Percentiles rank a stretch among this genome's conserved stretches.
Conservation (phyloP, 2,329 filamentous ascomycete genomes). For the Zymoseptoria pseudotritici region DNA sequence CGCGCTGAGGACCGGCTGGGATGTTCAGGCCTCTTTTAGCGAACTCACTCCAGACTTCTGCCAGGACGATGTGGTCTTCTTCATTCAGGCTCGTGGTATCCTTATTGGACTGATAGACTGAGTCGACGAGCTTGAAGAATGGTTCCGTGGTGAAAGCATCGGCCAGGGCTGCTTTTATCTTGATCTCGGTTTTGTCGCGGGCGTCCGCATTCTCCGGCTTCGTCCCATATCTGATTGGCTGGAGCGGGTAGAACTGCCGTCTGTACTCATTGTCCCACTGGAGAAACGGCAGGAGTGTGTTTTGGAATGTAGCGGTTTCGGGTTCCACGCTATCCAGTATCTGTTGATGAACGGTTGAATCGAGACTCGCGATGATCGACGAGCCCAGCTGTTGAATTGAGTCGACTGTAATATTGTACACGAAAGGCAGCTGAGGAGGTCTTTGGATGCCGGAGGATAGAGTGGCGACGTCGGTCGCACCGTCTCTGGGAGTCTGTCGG, state of each 20-base stretch:
- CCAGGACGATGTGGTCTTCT: conserved; percentile 60
- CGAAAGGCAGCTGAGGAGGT: conserved; percentile 66
- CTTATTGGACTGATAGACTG: conserved; percentile 36
- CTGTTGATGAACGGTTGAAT: conserved; percentile 58
- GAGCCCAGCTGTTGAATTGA: conserved; percentile 60
- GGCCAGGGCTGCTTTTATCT: conserved; percentile 57
- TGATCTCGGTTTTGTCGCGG: conserved; percentile 37
- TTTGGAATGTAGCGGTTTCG: conserved; percentile 48
- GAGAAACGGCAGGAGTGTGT: conserved; percentile 57
- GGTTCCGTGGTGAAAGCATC: conserved; percentile 72
- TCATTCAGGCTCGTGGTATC: conserved; percentile 50
- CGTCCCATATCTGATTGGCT: conserved; percentile 39
- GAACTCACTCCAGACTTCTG: conserved; percentile 67
- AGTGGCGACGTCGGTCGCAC: too few relatives aligned
- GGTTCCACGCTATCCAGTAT: conserved; percentile 49
- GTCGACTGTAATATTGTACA: conserved; percentile 64
- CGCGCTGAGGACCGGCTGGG: conserved; percentile 58
- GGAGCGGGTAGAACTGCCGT: conserved; percentile 37
- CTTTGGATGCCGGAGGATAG: conserved; percentile 53
- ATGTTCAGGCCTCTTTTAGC: conserved; percentile 65
- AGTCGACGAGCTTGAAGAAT: conserved; percentile 54
- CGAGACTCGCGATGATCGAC: conserved; percentile 49
- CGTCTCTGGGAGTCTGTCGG: too few relatives aligned
- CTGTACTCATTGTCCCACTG: conserved; percentile 43
- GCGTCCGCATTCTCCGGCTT: conserved; percentile 38